These are phyloP conservation scores for Micromonas pusilla DNA, from an alignment of 139 green algal species.

Conservation along the genomic window DNA sequence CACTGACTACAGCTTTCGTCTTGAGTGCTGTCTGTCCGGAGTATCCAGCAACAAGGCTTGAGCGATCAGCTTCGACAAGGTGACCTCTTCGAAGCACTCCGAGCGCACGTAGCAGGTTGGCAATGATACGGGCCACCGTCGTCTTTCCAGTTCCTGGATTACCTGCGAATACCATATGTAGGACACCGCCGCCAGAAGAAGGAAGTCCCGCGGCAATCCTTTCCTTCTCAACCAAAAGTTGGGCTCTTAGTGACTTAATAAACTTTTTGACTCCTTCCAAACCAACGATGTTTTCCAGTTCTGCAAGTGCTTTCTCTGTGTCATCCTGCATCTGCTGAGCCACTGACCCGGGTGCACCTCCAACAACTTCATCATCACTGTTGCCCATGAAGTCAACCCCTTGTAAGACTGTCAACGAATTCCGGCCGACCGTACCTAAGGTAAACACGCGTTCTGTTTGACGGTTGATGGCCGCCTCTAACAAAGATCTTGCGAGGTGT, in stretches of 20 bases:
- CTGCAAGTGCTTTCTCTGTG: background rate
- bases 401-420: background rate
- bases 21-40: slow-evolving; percentile 28
- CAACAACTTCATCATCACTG: background rate
- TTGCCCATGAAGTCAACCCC: background rate
- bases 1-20: slow-evolving; percentile 6
- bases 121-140: slow-evolving; percentile 16
- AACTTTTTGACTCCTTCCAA: slow-evolving; percentile 7
- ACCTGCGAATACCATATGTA: slow-evolving; percentile 23
- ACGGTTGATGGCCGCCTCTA: background rate
- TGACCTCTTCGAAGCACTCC: background rate
- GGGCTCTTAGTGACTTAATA: background rate
- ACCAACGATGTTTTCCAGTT: slow-evolving; percentile 7
- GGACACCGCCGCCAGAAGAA: background rate
- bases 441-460: slow-evolving; percentile 7
- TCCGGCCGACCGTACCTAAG: background rate
- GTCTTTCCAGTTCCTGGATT: slow-evolving; percentile 27
- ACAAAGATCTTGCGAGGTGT: background rate
- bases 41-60: slow-evolving; percentile 24
- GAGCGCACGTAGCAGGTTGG: background rate
- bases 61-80: slow-evolving; percentile 23
- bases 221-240: background rate
- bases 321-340: background rate
- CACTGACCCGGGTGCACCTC: background rate
- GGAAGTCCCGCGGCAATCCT: background rate